Evolutionary conservation across 441 rosid species (phyloP).

Genomic region (Mallotus repandus): DNA sequence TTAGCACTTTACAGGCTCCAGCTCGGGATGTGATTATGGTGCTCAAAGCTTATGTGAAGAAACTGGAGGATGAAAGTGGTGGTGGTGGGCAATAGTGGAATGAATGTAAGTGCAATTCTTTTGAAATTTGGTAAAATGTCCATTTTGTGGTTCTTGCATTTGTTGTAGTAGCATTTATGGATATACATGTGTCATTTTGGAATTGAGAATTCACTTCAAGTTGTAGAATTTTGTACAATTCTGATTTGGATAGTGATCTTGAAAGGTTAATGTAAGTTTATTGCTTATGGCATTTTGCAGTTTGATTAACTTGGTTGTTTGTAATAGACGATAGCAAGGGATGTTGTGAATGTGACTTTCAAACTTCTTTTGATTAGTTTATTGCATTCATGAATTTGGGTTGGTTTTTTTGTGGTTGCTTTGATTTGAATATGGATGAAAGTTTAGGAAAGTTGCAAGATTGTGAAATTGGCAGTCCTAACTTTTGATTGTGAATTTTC

Average conservation of each 20-base stretch:
- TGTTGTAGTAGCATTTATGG: constrained; percentile 15
- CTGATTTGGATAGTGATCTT: background rate
- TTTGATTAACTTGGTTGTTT: background rate
- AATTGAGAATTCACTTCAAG: constrained; percentile 3
- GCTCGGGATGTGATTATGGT: constrained; percentile 78
- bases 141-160: constrained; percentile 10
- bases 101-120: background rate
- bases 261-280: background rate
- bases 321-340: background rate
- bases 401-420: background rate
- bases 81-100: constrained; percentile 42
- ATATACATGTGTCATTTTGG: constrained; percentile 7
- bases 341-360: background rate
- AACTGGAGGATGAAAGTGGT: constrained; percentile 73
- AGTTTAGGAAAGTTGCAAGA: background rate
- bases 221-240: constrained; percentile 30
- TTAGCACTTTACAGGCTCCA: constrained; percentile 83
- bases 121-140: background rate
- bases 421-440: background rate
- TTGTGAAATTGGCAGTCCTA: background rate
- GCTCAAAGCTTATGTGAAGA: constrained; percentile 82
- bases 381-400: background rate
- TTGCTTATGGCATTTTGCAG: constrained; percentile 4
- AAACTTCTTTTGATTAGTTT: background rate
- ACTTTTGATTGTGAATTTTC: background rate